These are phyloP conservation scores for Agrocybe chaxingu DNA, from an alignment of 768 basidiomycete genomes.

Conservation along the genomic window DNA sequence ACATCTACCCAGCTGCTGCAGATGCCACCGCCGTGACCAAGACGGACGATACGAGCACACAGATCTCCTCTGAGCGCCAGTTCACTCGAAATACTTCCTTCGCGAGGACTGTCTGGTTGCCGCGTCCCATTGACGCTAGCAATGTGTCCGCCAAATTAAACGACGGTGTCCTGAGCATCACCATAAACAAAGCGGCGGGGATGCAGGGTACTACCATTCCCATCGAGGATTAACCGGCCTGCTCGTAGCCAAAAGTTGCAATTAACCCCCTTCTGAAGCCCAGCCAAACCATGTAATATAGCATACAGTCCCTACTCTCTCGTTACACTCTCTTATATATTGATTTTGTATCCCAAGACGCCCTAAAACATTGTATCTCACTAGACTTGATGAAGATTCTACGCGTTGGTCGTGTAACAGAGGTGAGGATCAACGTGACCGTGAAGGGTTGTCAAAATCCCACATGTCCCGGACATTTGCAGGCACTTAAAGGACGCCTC, in stretches of 20 bases:
- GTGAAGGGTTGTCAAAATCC: conserved; percentile 22
- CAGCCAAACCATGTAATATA: no score
- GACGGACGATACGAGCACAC: conserved; percentile 31
- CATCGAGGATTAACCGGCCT: conserved; percentile 22
- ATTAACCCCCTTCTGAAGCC: not conserved
- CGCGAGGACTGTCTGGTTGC: conserved; percentile 70
- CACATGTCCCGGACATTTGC: conserved; percentile 7
- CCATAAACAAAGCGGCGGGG: conserved; percentile 59
- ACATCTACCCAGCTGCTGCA: conserved; percentile 5
- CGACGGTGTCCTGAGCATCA: conserved; percentile 68
- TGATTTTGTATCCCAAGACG: no score
- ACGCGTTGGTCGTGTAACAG: not conserved
- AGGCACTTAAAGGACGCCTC: not conserved
- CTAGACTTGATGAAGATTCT: not conserved
- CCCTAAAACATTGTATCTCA: no score
- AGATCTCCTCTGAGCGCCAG: conserved; percentile 58
- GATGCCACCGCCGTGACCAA: conserved; percentile 19
- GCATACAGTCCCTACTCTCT: no score
- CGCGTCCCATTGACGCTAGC: conserved; percentile 54
- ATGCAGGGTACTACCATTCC: conserved; percentile 48
- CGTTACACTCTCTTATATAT: no score
- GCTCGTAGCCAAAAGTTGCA: not conserved
- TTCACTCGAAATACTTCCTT: conserved; percentile 55
- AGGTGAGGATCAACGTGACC: conserved; percentile 18
- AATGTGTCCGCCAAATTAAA: conserved; percentile 61